phyloP scores from a whole-genome alignment of 805 yeast genomes.

The Wilhelminamyces savonicus region DNA sequence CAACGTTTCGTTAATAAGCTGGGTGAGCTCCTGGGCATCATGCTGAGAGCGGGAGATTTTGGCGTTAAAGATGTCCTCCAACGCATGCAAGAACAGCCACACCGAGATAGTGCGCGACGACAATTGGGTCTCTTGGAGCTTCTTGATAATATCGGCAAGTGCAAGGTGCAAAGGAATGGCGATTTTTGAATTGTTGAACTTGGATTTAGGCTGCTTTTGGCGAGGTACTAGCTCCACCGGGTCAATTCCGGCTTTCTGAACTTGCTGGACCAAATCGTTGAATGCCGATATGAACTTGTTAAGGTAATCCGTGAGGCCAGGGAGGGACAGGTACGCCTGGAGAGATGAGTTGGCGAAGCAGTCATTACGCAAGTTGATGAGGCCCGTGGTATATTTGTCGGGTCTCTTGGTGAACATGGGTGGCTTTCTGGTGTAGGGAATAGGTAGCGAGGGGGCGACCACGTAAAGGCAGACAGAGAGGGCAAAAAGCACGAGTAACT shows the following conservation, averaged over 20 bases:
- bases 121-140: slow-evolving; percentile 58
- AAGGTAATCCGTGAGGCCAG: slow-evolving; percentile 53
- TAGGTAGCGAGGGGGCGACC: too few species aligned
- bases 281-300: slow-evolving; percentile 31
- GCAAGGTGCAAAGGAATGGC: slow-evolving; percentile 52
- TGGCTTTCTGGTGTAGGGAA: too few species aligned
- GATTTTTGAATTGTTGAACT: slow-evolving; percentile 13
- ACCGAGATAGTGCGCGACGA: slow-evolving; percentile 56
- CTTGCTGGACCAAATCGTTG: slow-evolving; percentile 13
- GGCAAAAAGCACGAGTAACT: too few species aligned
- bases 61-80: slow-evolving; percentile 69
- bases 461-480: too few species aligned
- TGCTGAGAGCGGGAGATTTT: slow-evolving; percentile 78
- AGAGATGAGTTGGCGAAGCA: slow-evolving; percentile 89
- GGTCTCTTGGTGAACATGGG: slow-evolving; percentile 48
- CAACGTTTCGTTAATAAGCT: slow-evolving; percentile 71
- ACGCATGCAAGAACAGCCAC: slow-evolving; percentile 68
- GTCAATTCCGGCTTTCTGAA: slow-evolving; percentile 4
- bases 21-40: slow-evolving; percentile 92
- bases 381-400: slow-evolving; percentile 74
- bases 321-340: slow-evolving; percentile 68
- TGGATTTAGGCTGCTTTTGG: slow-evolving; percentile 3
- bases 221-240: slow-evolving; percentile 1
- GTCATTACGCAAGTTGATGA: slow-evolving; percentile 76
- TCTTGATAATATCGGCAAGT: slow-evolving; percentile 43